Evolutionary conservation across 2,329 filamentous ascomycete species (phyloP).

Genomic region (Lasiodiplodia theobromae): DNA sequence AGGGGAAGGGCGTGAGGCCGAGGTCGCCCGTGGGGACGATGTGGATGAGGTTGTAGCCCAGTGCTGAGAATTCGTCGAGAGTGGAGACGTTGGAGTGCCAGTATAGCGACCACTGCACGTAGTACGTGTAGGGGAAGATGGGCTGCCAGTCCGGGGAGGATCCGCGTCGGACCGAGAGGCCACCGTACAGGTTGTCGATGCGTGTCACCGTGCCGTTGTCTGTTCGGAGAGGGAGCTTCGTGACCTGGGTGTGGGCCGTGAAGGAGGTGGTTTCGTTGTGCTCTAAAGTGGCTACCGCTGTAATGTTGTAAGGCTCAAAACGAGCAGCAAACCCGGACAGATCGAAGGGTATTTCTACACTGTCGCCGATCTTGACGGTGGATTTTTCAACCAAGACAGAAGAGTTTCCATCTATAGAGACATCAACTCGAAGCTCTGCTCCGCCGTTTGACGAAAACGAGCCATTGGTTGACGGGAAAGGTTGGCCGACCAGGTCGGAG

Average conservation of each 20-base stretch:
- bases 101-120: constrained; percentile 49
- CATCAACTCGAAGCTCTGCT: constrained; percentile 30
- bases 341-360: too few species aligned
- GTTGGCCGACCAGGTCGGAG: constrained; percentile 45
- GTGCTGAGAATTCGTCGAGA: constrained; percentile 11
- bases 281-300: constrained; percentile 41
- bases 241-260: constrained; percentile 45
- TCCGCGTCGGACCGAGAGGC: constrained; percentile 40
- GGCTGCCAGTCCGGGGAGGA: constrained; percentile 38
- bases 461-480: constrained; percentile 46
- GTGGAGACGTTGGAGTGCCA: constrained; percentile 21
- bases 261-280: constrained; percentile 45
- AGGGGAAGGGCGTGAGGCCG: constrained; percentile 4
- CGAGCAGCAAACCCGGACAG: too few species aligned
- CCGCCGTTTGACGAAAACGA: constrained; percentile 29
- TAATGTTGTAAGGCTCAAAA: constrained; percentile 47
- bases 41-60: constrained; percentile 58
- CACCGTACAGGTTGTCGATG: constrained; percentile 57
- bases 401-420: too few species aligned
- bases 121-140: constrained; percentile 57
- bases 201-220: constrained; percentile 55
- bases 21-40: constrained; percentile 48
- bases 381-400: too few species aligned
- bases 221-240: constrained; percentile 51
- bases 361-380: too few species aligned